Base-by-base conservation (phyloP, 805 yeast species). In the Zygotorulaspora danielsina region DNA sequence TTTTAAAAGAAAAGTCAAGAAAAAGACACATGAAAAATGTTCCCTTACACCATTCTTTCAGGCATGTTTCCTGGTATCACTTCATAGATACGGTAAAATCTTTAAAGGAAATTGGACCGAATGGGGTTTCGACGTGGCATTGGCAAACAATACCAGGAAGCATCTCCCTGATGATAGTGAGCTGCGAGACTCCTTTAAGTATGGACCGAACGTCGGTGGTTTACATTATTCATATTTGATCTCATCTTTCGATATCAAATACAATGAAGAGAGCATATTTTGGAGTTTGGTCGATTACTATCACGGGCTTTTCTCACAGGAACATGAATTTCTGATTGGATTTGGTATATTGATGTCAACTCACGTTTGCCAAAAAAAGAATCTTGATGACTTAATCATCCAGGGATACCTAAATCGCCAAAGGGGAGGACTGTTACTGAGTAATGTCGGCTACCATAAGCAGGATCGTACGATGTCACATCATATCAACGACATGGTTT, bases 1-100 rank as follows among this genome's bases (percentile, higher is more conserved):
- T 4, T 46, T 56, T n/a, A 49, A 42, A 26, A 9, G 10, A 2
- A 21, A 17, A 12, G 34, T 53, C 6, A 46, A 47, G 19, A 28
- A 24, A 17, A 38, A 47, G 19, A 28, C 38, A 15, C 37, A 41
- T 26, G 40, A 19, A 7, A 32, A 38, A 7, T 45, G 50, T 34
- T 54, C 59, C 3, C 30, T 57, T 25, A 57, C 62, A 3, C 57
- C 59, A 4, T 50, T 54, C 26, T 32, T 57, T 12, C 61, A 57
- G 38, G 48, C 59, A 1, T 45, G 50, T 27, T 42, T 52, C 34
- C 46, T 51, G 27, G 44, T 51, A 6, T 34, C 57, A 4, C 29
- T 54, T 33, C 38, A 44, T 30, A 35, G 49, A 13, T 33, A 39
- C 24, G 55, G 54, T n/a, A 36, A 32, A 5, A 26, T 50, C 1